Evolutionary conservation across 345 rosid species (phyloP).

Genomic region (Brassica incana): DNA sequence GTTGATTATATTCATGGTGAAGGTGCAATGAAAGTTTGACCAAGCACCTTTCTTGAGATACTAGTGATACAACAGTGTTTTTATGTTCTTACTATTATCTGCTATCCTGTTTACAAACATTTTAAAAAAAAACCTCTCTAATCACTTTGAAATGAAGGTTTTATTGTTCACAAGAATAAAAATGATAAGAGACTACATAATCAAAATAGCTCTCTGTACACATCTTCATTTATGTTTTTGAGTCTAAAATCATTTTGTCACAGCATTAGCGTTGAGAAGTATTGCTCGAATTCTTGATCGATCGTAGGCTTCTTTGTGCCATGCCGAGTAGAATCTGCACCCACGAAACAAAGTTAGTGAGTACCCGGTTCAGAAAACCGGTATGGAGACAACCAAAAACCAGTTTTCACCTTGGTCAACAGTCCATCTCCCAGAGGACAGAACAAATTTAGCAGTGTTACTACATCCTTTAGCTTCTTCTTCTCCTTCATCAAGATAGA

Average conservation of each 20-base stretch:
- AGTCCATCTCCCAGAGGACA: constrained; percentile 73
- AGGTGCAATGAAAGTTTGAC: neutral
- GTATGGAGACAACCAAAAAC: neutral
- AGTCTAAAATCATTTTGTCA: constrained; percentile 37
- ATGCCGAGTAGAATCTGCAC: constrained; percentile 51
- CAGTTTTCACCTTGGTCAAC: constrained; percentile 54
- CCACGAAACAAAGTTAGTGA: constrained; percentile 5
- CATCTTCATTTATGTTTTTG: constrained; percentile 13
- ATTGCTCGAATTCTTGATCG: constrained; percentile 91
- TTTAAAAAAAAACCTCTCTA: constrained; percentile 19
- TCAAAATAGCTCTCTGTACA: constrained; percentile 20
- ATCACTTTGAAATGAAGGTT: constrained; percentile 14
- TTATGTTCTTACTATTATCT: neutral
- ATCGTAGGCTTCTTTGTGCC: constrained; percentile 66
- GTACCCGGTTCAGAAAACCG: neutral
- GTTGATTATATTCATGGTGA: neutral
- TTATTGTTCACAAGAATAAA: constrained; percentile 28
- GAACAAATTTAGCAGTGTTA: constrained; percentile 40
- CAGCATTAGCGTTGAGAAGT: constrained; percentile 80
- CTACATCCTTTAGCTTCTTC: constrained; percentile 37
- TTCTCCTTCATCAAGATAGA: constrained; percentile 30
- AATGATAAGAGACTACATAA: constrained; percentile 10
- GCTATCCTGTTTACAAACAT: constrained; percentile 20
- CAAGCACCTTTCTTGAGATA: neutral
- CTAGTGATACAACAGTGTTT: neutral